Conservation (phyloP, 768 basidiomycete species). For the Paxillus rubicundulus region DNA sequence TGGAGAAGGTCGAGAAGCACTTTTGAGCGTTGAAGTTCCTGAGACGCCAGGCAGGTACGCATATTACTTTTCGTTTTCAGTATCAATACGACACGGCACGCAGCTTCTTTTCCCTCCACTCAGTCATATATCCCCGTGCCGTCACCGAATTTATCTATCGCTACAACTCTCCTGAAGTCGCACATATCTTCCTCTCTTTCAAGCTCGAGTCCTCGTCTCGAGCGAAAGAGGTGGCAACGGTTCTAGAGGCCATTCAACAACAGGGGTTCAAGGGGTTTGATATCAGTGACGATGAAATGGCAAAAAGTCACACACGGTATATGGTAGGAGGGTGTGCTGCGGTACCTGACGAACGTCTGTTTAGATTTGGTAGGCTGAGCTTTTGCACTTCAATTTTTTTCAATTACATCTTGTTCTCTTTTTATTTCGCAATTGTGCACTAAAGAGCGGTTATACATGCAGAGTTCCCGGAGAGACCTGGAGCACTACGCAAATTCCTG, state of each 20-base stretch:
- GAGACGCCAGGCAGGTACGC: slow-evolving; percentile 86
- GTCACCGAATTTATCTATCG: slow-evolving; percentile 97
- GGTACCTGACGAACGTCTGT: slow-evolving; percentile 83
- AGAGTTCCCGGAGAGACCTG: slow-evolving; percentile 97
- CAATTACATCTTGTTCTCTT: not conserved
- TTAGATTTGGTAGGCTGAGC: slow-evolving; percentile 79
- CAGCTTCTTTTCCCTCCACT: slow-evolving; percentile 87
- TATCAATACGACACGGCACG: not conserved
- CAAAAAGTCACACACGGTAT: slow-evolving; percentile 91
- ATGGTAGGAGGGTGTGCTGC: slow-evolving; percentile 84
- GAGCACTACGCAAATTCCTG: slow-evolving; percentile 88
- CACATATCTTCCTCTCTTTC: slow-evolving; percentile 91
- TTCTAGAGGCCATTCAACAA: slow-evolving; percentile 61
- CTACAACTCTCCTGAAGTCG: slow-evolving; percentile 68
- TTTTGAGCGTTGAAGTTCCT: slow-evolving; percentile 92
- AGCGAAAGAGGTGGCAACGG: slow-evolving; percentile 56
- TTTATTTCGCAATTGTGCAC: not conserved
- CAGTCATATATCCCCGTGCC: slow-evolving; percentile 83
- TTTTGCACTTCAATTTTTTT: not conserved
- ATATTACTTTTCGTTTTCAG: not conserved
- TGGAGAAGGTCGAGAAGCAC: slow-evolving; percentile 91
- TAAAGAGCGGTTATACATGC: slow-evolving; percentile 2
- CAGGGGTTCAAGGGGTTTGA: slow-evolving; percentile 82
- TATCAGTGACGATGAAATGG: slow-evolving; percentile 92
- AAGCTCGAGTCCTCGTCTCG: slow-evolving; percentile 59